Evolutionary conservation across 768 basidiomycete species (phyloP).

Genomic region (Pleurotus tuber-regium): DNA sequence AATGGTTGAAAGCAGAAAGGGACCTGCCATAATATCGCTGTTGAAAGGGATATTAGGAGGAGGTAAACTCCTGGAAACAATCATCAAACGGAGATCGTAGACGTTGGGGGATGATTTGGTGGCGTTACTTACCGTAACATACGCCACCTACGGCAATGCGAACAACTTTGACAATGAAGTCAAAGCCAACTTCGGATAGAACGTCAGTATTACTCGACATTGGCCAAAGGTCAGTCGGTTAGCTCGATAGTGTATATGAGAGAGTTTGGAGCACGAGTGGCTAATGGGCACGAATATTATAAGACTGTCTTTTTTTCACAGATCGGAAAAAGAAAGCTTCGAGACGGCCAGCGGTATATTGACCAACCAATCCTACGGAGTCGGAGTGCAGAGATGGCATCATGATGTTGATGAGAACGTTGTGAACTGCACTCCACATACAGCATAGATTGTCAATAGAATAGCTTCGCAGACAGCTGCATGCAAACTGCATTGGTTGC

Average conservation of each 20-base stretch:
- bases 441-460: no score
- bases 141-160: slow-evolving; percentile 16
- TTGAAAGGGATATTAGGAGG: slow-evolving; percentile 16
- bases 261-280: no score
- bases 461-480: no score
- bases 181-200: slow-evolving; percentile 14
- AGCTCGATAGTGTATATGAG: neutral
- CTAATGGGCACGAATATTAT: no score
- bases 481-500: no score
- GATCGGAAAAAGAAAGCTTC: no score
- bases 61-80: slow-evolving; percentile 13
- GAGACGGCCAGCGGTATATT: no score
- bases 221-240: neutral
- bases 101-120: neutral
- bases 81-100: neutral
- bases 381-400: no score
- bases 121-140: slow-evolving; percentile 15
- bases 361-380: no score
- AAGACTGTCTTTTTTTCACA: no score
- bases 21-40: slow-evolving; percentile 15
- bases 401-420: no score
- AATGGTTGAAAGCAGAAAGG: neutral
- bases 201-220: slow-evolving; percentile 10
- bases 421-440: no score
- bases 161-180: slow-evolving; percentile 16